phyloP scores from a whole-genome alignment of 495 filamentous ascomycete species.

The Hypomontagnella monticulosa region DNA sequence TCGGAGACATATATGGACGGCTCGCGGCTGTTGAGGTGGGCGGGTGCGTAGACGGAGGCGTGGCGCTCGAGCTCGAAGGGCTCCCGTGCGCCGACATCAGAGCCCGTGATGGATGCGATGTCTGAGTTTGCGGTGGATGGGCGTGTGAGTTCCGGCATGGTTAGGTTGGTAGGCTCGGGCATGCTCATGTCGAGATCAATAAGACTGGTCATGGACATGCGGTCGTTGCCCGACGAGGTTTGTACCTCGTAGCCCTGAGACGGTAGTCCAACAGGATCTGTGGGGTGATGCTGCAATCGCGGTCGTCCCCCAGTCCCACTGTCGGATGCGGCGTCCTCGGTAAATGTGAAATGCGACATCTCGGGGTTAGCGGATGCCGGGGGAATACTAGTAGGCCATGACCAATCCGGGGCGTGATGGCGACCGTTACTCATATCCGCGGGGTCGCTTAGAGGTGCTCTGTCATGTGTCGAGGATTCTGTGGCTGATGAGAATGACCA shows the following conservation, averaged over 20 bases:
- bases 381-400: conserved; percentile 63
- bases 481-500: conserved; percentile 48
- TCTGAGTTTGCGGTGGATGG: conserved; percentile 66
- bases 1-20: conserved; percentile 64
- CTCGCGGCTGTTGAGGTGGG: conserved; percentile 50
- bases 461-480: conserved; percentile 56
- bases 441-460: conserved; percentile 61
- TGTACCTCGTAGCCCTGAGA: conserved; percentile 53
- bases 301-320: conserved; percentile 52
- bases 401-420: conserved; percentile 69
- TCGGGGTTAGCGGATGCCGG: conserved; percentile 62
- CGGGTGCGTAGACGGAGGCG: conserved; percentile 58
- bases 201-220: conserved; percentile 55
- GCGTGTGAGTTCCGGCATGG: conserved; percentile 48
- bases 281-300: conserved; percentile 59
- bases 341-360: conserved; percentile 58
- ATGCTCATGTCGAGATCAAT: conserved; percentile 64
- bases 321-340: conserved; percentile 46
- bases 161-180: conserved; percentile 40
- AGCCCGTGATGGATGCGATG: conserved; percentile 56
- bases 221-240: conserved; percentile 43
- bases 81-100: conserved; percentile 57
- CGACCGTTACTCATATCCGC: conserved; percentile 56
- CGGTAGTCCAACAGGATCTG: conserved; percentile 56
- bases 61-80: conserved; percentile 66